Percentiles rank a stretch among this genome's conserved stretches.
Evolutionary conservation across 2,329 filamentous ascomycete genomes (phyloP).

Genomic region (Bretziella fagacearum): DNA sequence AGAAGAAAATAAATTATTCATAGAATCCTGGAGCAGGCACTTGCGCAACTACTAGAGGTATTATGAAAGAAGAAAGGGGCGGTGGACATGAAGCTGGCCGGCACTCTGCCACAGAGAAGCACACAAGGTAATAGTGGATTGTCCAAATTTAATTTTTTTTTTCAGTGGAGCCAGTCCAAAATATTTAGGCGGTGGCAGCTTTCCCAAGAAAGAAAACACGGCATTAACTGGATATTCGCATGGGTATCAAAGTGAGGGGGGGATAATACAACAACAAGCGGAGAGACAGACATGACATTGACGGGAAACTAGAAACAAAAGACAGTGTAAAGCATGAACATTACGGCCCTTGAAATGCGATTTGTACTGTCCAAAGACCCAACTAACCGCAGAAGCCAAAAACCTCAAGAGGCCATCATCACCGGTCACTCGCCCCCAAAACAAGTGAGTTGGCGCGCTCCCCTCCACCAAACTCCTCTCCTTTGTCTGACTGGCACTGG

Average conservation of each 20-base stretch:
- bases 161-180: neutral
- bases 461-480: neutral
- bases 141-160: too few species aligned
- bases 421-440: too few species aligned
- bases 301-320: neutral
- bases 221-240: neutral
- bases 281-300: neutral
- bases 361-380: too few species aligned
- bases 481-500: constrained; percentile 1
- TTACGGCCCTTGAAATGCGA: too few species aligned
- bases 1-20: neutral
- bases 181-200: neutral
- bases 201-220: too few species aligned
- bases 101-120: too few species aligned
- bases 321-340: too few species aligned
- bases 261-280: neutral
- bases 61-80: neutral
- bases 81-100: neutral
- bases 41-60: neutral
- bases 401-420: too few species aligned
- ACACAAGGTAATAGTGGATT: too few species aligned
- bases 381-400: too few species aligned
- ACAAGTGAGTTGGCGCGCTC: neutral
- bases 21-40: neutral
- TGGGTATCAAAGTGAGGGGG: neutral